A percentile compares a stretch with the other conserved stretches of the same genome.
phyloP scores from a whole-genome alignment of 2,329 filamentous ascomycete species.

The Colletotrichum musicola region DNA sequence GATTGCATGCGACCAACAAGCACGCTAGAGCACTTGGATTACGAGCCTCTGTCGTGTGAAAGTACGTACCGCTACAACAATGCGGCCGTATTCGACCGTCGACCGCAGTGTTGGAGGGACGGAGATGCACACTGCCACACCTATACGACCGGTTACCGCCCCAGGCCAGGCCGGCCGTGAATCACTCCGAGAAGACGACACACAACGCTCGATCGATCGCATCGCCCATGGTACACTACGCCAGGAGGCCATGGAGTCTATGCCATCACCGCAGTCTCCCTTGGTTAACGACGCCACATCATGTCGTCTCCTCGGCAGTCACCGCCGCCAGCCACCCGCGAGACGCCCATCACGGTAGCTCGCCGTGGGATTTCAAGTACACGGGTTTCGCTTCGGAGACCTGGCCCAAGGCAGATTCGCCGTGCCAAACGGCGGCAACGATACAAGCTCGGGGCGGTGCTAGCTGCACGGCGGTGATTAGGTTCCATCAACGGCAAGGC shows the following conservation, averaged over 20 bases:
- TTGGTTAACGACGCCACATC: constrained; percentile 19
- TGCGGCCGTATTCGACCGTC: too few species aligned
- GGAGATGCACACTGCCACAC: too few species aligned
- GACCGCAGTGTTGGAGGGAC: too few species aligned
- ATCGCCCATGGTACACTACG: too few species aligned
- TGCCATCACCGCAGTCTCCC: background rate
- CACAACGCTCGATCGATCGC: too few species aligned
- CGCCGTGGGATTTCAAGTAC: background rate
- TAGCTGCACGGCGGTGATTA: constrained; percentile 9
- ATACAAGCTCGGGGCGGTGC: constrained; percentile 5
- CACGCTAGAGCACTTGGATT: constrained; percentile 1
- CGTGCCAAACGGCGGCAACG: constrained; percentile 9
- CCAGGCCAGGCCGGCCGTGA: too few species aligned
- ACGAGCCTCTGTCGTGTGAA: background rate
- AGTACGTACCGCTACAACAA: background rate
- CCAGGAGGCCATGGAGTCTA: too few species aligned
- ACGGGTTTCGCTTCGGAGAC: background rate
- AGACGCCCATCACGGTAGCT: too few species aligned
- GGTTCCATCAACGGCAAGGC: constrained; percentile 23
- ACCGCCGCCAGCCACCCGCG: constrained; percentile 10
- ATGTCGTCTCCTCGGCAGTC: constrained; percentile 10
- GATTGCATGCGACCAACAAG: constrained; percentile 11
- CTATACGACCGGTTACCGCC: too few species aligned
- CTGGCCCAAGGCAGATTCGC: constrained; percentile 1
- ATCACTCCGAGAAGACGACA: too few species aligned